Base-by-base conservation (phyloP, 352 stramenopile genomes). In the Phytopythium boreale region DNA sequence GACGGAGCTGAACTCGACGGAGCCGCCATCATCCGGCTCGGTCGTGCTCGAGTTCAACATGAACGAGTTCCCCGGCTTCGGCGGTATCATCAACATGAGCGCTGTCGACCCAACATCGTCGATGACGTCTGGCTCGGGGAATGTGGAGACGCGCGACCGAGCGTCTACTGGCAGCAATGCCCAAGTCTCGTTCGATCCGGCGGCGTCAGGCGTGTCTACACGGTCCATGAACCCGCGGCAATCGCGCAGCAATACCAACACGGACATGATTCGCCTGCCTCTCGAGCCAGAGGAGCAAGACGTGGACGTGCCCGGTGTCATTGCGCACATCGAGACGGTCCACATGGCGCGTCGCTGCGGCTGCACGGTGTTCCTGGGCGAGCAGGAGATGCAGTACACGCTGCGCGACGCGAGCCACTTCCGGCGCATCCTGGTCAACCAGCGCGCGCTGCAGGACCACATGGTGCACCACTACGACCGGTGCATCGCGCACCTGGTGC, bases 381-480 rank as follows among this genome's bases (percentile, higher is more conserved):
- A 88, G 57, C 82, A 91, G 63, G 75, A 85, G 58, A 70, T 93
- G 41, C 76, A 85, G 68, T 93, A 90, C 63, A 88, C 81, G 14
- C 52, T 89, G 37, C 82, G 81, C 9, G 79, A 90, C 41, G 79
- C 82, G 5, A 79, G 72, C 51, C 82, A 86, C 62, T 93, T 93
- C 61, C 82, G 83, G 12, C 79, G 80, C 46, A 89, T 93, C 46
- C 87, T 70, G 69, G 72, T 87, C 52, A 93, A 74, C 31, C 65
- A 77, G 3, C 84, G 80, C 34, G 75, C 82, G 4, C 22, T 88
- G 55, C 72, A 84, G 59, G 84, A 93, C 61, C 84, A 93, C 70
- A 87, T 93, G 75, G 76, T 88, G n/a, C 82, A 93, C 62, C 84
- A 93, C 65, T 93, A 93, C 65, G 84, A 91, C 71, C 80, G 83